phyloP scores from a whole-genome alignment of 108 stramenopile species.

The Fistulifera pelliculosa region DNA sequence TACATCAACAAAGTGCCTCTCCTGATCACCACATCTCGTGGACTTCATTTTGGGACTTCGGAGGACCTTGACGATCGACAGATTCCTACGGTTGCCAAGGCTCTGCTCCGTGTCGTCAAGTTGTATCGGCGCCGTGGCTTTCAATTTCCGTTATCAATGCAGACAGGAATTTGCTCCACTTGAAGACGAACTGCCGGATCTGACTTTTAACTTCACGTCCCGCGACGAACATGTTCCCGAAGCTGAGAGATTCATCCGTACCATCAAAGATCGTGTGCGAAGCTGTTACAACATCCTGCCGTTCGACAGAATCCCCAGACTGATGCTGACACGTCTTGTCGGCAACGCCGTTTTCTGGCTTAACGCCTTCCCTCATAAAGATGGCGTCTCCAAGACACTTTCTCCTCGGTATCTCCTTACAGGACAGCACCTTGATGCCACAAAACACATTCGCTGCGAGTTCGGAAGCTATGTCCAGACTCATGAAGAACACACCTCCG shows the following conservation, averaged over 20 bases:
- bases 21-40: conserved; percentile 16
- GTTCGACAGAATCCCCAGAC: conserved; percentile 7
- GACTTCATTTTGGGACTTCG: conserved; percentile 22
- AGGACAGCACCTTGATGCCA: conserved; percentile 1
- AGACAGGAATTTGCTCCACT: background rate
- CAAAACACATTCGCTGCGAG: conserved; percentile 1
- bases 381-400: conserved; percentile 11
- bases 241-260: conserved; percentile 31
- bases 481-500: conserved; percentile 20
- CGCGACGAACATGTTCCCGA: conserved; percentile 37
- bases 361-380: conserved; percentile 12
- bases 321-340: conserved; percentile 18
- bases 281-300: conserved; percentile 14
- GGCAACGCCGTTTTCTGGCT: conserved; percentile 10
- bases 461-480: conserved; percentile 12
- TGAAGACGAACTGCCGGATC: background rate
- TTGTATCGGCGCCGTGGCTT: no score
- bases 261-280: conserved; percentile 23
- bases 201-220: conserved; percentile 11
- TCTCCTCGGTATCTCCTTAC: conserved; percentile 11
- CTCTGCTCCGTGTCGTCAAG: no score
- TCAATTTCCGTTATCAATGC: background rate
- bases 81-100: background rate
- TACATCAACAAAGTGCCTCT: conserved; percentile 33
- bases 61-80: conserved; percentile 4